A percentile compares a stretch with the other conserved stretches of the same genome.
These are phyloP conservation scores for Mycena vitilis DNA, from an alignment of 768 basidiomycete species.

Conservation along the genomic window DNA sequence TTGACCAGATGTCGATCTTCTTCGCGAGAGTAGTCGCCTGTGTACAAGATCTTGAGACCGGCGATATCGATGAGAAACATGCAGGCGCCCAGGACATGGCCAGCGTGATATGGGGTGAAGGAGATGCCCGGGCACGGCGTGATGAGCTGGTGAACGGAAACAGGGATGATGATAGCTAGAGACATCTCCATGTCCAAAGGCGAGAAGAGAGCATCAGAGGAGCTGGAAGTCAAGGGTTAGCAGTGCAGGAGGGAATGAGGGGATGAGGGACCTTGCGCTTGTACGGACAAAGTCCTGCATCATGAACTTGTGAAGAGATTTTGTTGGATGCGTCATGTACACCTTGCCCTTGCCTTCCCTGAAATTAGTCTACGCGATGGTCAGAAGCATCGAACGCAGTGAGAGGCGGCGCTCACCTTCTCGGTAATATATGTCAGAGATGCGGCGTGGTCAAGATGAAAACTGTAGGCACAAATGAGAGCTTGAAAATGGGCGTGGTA, in stretches of 20 bases:
- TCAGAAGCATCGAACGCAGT: conserved; percentile 1
- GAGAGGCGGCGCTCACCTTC: conserved; percentile 67
- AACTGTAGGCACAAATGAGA: conserved; percentile 65
- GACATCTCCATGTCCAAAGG: conserved; percentile 88
- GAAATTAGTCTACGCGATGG: conserved; percentile 88
- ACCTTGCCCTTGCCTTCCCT: conserved; percentile 97
- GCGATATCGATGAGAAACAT: conserved; percentile 99
- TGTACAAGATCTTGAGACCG: conserved; percentile 95
- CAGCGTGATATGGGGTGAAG: conserved; percentile 98
- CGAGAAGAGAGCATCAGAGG: conserved; percentile 83
- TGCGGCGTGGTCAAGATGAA: conserved; percentile 98
- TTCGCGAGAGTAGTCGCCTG: conserved; percentile 99
- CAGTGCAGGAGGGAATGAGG: too few species aligned
- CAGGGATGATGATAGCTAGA: conserved; percentile 85
- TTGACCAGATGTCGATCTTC: conserved; percentile 98
- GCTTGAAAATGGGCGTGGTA: too few species aligned
- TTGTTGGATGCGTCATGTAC: conserved; percentile 99
- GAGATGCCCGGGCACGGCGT: conserved; percentile 92
- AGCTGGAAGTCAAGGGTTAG: conserved; percentile 57
- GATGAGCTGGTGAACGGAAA: conserved; percentile 94
- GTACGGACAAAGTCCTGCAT: conserved; percentile 99
- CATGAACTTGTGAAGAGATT: conserved; percentile 98
- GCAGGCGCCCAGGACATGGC: conserved; percentile 97
- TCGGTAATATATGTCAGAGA: conserved; percentile 97
- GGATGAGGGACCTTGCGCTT: conserved; percentile 69